Evolutionary conservation across 768 basidiomycete genomes (phyloP).

Genomic region (Phaeotremella fagi): DNA sequence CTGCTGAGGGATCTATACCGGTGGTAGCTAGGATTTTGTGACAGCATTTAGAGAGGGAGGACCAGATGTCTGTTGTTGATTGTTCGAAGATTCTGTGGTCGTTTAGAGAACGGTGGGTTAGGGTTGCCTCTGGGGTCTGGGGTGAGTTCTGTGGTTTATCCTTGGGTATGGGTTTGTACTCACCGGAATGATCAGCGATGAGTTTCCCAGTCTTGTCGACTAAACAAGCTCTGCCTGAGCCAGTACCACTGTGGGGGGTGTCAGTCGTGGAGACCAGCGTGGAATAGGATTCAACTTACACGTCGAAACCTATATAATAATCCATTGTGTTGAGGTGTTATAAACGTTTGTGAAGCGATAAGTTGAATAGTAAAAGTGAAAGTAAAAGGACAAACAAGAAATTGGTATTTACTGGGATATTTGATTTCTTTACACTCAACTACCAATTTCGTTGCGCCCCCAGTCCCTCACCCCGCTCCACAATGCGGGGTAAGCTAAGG

Average conservation of each 20-base stretch:
- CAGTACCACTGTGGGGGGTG: conserved; percentile 76
- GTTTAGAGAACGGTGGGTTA: conserved; percentile 72
- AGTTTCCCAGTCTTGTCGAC: conserved; percentile 65
- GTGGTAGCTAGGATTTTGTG: conserved; percentile 57
- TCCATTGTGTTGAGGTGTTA: no score
- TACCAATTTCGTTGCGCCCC: no score
- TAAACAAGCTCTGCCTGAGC: conserved; percentile 82
- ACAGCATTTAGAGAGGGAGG: conserved; percentile 57
- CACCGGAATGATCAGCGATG: conserved; percentile 65
- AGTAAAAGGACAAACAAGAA: no score
- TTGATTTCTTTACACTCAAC: no score
- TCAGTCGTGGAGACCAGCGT: background rate
- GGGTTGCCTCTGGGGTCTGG: conserved; percentile 58
- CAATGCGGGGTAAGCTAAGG: no score
- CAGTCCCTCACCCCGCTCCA: no score
- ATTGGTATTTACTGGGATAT: no score
- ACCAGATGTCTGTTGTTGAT: conserved; percentile 84
- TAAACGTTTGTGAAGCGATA: no score
- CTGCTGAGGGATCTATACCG: conserved; percentile 55
- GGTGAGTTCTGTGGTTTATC: background rate
- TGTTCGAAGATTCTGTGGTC: conserved; percentile 97
- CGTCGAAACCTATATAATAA: conserved; percentile 54
- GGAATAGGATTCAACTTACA: conserved; percentile 44
- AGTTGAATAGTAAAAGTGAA: no score
- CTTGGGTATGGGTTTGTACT: conserved; percentile 5